These are phyloP conservation scores for Psilocybe subaeruginosa DNA, from an alignment of 768 basidiomycete species.

Conservation along the genomic window DNA sequence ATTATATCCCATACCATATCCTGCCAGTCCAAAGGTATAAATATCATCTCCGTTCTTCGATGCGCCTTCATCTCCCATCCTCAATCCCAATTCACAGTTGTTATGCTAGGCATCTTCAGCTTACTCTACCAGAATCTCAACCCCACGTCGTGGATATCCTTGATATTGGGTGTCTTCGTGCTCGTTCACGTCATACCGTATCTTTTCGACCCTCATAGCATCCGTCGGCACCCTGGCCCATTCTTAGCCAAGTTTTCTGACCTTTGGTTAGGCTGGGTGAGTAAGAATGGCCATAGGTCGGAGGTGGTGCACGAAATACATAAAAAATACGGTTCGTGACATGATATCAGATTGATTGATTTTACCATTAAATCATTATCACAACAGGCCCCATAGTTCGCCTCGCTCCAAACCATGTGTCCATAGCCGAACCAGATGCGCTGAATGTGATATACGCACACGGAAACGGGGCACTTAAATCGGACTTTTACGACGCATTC, in stretches of 20 bases:
- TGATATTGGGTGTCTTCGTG: conserved; percentile 31
- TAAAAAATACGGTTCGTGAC: conserved; percentile 63
- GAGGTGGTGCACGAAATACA: conserved; percentile 77
- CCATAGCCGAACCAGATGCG: conserved; percentile 78
- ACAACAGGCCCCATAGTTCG: conserved; percentile 67
- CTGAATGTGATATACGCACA: conserved; percentile 77
- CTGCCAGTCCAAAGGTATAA: conserved; percentile 13
- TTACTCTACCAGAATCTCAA: conserved; percentile 24
- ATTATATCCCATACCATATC: conserved; percentile 9
- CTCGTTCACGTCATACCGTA: conserved; percentile 50
- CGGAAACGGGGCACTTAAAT: conserved; percentile 83
- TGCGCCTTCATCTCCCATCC: conserved; percentile 6
- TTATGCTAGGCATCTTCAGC: conserved; percentile 30
- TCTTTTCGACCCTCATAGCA: conserved; percentile 58
- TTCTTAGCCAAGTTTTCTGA: conserved; percentile 72
- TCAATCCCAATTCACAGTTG: conserved; percentile 7
- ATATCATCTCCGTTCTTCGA: conserved; percentile 8
- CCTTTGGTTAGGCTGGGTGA: conserved; percentile 69
- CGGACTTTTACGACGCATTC: conserved; percentile 79
- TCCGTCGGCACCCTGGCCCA: conserved; percentile 70
- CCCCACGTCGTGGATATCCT: conserved; percentile 25
- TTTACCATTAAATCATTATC: background rate
- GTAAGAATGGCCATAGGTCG: conserved; percentile 73
- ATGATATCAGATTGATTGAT: background rate
- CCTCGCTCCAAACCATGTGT: conserved; percentile 77